phyloP scores from a whole-genome alignment of 1,284 basidiomycete genomes.

The Paramarasmius palmivorus region DNA sequence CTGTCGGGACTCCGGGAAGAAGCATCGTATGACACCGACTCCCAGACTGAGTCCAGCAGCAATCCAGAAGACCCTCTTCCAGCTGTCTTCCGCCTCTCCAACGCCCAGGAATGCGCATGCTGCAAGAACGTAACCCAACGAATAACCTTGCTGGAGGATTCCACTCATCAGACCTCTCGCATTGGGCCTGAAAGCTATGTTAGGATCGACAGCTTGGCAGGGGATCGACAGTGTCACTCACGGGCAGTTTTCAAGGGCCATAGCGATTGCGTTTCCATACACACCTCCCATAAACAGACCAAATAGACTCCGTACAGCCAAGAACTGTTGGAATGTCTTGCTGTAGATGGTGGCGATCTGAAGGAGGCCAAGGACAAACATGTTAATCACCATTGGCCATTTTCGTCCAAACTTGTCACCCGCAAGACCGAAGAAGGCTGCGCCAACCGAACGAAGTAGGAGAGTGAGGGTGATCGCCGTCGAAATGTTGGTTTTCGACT shows the following conservation, averaged over 20 bases:
- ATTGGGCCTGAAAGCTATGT: not conserved
- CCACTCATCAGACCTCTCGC: conserved; percentile 16
- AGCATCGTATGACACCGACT: conserved; percentile 11
- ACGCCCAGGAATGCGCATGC: conserved; percentile 14
- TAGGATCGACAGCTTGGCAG: not conserved
- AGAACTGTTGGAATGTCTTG: conserved; percentile 9
- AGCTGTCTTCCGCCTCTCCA: conserved; percentile 8
- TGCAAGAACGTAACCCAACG: conserved; percentile 14
- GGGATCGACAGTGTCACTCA: not conserved
- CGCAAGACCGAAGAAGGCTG: conserved; percentile 11
- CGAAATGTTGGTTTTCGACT: conserved; percentile 2
- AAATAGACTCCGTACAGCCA: conserved; percentile 10
- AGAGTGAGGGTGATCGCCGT: conserved; percentile 21
- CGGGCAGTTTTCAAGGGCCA: conserved; percentile 16
- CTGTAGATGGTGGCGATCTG: conserved; percentile 10
- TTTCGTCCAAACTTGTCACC: conserved; percentile 5
- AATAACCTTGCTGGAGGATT: conserved; percentile 17
- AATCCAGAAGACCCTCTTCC: conserved; percentile 14
- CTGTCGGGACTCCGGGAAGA: conserved; percentile 16
- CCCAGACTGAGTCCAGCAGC: conserved; percentile 11
- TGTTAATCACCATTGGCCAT: conserved; percentile 11
- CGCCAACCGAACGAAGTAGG: conserved; percentile 18
- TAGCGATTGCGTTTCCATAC: conserved; percentile 14
- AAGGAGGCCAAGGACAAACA: conserved; percentile 8
- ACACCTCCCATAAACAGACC: conserved; percentile 16